These are phyloP conservation scores for Tuber magnatum DNA, from an alignment of 495 filamentous ascomycete genomes.

Conservation along the genomic window DNA sequence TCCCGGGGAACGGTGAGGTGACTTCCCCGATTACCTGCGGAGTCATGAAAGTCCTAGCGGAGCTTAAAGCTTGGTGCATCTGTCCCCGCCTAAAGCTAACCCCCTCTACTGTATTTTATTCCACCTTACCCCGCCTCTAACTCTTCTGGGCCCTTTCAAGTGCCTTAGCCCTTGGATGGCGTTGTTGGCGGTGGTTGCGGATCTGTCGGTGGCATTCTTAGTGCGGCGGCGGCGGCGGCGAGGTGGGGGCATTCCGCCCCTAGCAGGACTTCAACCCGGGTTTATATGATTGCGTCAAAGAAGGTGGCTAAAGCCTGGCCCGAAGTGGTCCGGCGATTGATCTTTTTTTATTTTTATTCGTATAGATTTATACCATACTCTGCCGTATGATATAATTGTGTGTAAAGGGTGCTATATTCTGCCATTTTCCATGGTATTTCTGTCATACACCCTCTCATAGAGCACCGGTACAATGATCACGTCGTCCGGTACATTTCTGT, in stretches of 20 bases:
- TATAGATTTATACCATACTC: neutral
- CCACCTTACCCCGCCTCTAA: no score
- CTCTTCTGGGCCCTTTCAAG: no score
- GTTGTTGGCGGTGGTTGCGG: neutral
- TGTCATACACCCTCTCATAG: neutral
- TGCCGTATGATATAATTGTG: neutral
- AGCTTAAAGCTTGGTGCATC: neutral
- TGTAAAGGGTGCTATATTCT: neutral
- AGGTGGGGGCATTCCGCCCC: neutral
- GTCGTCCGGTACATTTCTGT: neutral
- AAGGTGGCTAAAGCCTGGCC: conserved; percentile 20
- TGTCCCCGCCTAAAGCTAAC: neutral
- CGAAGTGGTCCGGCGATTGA: conserved; percentile 13
- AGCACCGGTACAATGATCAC: neutral
- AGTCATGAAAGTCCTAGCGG: neutral
- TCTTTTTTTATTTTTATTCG: conserved; percentile 15
- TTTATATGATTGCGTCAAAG: conserved; percentile 27
- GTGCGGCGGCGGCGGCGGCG: neutral
- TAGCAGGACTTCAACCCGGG: conserved; percentile 21
- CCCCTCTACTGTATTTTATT: neutral
- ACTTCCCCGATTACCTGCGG: neutral
- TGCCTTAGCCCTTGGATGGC: neutral
- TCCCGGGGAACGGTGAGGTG: neutral
- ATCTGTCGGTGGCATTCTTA: neutral
- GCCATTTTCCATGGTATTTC: neutral